These are phyloP conservation scores for Coemansia furcata DNA, from an alignment of 192 early-diverging fungal species.

Conservation along the genomic window DNA sequence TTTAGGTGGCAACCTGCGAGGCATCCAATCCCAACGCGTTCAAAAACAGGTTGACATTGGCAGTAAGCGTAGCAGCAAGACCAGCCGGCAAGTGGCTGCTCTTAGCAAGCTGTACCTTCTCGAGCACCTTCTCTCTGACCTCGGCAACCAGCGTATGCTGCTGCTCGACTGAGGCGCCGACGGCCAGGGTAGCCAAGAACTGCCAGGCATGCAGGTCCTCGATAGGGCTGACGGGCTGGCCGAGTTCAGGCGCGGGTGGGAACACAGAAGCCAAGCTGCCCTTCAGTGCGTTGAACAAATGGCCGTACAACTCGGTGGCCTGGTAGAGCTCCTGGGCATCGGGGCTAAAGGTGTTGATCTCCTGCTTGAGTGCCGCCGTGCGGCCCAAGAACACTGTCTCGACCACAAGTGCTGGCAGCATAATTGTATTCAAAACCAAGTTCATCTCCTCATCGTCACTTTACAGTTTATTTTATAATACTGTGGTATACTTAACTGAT, in stretches of 20 bases:
- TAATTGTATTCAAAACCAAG: too few species aligned
- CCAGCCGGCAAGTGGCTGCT: slow-evolving; percentile 58
- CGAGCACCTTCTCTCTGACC: slow-evolving; percentile 79
- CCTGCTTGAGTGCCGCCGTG: slow-evolving; percentile 85
- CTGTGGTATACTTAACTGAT: too few species aligned
- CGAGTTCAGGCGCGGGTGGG: slow-evolving; percentile 56
- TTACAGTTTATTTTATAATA: too few species aligned
- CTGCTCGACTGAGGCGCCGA: slow-evolving; percentile 91
- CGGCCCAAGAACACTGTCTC: slow-evolving; percentile 81
- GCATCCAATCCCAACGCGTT: slow-evolving; percentile 91
- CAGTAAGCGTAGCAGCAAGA: slow-evolving; percentile 62
- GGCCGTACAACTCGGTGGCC: slow-evolving; percentile 77
- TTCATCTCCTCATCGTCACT: too few species aligned
- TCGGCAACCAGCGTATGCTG: slow-evolving; percentile 90
- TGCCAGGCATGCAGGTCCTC: slow-evolving; percentile 96
- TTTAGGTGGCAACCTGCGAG: slow-evolving; percentile 34
- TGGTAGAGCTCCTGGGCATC: slow-evolving; percentile 39
- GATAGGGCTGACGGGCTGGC: slow-evolving; percentile 37
- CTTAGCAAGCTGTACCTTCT: slow-evolving; percentile 69
- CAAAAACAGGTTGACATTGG: slow-evolving; percentile 93
- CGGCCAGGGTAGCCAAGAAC: slow-evolving; percentile 94
- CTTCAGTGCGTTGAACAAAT: slow-evolving; percentile 76
- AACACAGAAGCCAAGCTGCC: slow-evolving; percentile 75
- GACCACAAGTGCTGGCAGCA: too few species aligned
- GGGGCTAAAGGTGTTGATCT: slow-evolving; percentile 10